Conservation (phyloP, 441 rosid genomes). For the Eugenia klotzschiana region DNA sequence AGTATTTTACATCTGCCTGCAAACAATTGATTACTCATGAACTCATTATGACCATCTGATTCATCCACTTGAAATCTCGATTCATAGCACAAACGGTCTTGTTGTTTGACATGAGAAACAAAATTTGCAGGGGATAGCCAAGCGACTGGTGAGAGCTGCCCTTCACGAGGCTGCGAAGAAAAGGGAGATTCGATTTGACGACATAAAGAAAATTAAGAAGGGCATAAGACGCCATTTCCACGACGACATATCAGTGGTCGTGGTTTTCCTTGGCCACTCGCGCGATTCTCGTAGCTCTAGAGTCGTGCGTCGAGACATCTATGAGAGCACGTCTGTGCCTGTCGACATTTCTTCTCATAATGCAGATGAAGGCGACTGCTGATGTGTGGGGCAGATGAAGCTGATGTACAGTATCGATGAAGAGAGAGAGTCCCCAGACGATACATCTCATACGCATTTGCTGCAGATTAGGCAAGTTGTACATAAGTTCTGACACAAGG, state of each 20-base stretch:
- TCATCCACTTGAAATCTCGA: background rate
- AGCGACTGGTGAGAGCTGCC: slow-evolving; percentile 41
- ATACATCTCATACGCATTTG: background rate
- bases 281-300: slow-evolving; percentile 8
- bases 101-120: background rate
- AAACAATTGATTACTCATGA: background rate
- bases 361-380: slow-evolving; percentile 1
- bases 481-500: background rate
- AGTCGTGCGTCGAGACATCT: slow-evolving; percentile 2
- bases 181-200: slow-evolving; percentile 32
- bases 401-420: background rate
- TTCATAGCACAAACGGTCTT: background rate
- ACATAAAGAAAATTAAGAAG: slow-evolving; percentile 24
- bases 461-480: background rate
- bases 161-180: slow-evolving; percentile 39
- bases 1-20: background rate
- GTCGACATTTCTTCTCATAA: slow-evolving; percentile 29
- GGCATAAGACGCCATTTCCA: slow-evolving; percentile 47
- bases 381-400: background rate
- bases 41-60: background rate
- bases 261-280: slow-evolving; percentile 32
- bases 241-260: slow-evolving; percentile 49
- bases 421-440: background rate
- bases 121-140: slow-evolving; percentile 40
- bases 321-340: slow-evolving; percentile 24